Conservation (phyloP, 768 basidiomycete species). For the Tricholoma saponaceum region DNA sequence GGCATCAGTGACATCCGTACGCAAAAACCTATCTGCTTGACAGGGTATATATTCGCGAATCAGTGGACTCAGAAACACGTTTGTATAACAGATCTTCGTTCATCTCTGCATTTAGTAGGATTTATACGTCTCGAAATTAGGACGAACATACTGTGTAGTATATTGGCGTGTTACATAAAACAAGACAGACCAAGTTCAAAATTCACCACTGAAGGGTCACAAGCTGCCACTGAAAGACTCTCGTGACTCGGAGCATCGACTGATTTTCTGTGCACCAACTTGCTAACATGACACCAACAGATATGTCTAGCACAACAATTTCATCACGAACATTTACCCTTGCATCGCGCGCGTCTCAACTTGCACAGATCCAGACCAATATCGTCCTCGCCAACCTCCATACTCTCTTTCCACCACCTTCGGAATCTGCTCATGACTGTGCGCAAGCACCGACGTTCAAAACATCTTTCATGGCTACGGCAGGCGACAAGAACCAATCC, state of each 20-base stretch:
- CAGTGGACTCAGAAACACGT: no score
- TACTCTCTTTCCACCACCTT: constrained; percentile 44
- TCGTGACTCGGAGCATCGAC: background rate
- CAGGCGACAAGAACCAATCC: constrained; percentile 88
- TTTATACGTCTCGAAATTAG: background rate
- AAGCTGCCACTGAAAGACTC: no score
- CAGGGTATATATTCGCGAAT: no score
- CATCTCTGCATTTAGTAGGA: no score
- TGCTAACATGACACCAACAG: constrained; percentile 11
- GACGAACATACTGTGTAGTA: no score
- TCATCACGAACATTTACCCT: constrained; percentile 58
- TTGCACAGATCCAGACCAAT: constrained; percentile 89
- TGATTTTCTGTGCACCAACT: background rate
- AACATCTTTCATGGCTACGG: constrained; percentile 54
- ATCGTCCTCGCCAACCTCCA: constrained; percentile 66
- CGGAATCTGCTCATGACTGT: constrained; percentile 25
- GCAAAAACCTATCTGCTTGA: no score
- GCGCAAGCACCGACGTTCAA: constrained; percentile 32
- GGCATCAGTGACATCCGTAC: no score
- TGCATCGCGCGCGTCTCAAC: constrained; percentile 83
- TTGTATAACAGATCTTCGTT: no score
- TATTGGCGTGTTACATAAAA: no score
- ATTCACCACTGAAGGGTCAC: no score
- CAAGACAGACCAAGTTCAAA: no score
- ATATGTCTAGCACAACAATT: constrained; percentile 3